Evolutionary conservation across 352 stramenopile genomes (phyloP), one percentile per base, ranked within the genome.

Genomic region (Phytophthora agathidicida): DNA sequence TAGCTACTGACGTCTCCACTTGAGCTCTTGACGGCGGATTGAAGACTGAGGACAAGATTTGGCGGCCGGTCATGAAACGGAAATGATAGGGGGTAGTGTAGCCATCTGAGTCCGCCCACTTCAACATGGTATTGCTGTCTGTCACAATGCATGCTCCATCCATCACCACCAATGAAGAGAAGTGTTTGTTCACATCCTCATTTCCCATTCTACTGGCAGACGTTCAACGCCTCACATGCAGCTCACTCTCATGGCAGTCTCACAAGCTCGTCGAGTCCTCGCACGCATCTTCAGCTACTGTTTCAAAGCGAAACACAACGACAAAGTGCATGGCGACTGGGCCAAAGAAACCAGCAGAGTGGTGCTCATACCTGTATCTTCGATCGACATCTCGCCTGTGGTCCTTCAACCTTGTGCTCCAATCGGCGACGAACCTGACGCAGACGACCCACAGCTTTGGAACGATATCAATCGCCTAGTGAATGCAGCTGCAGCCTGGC

Each of bases 61-160:
- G 41, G 23, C 26, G n/a, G 22, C 35, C 2, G 36, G 23, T 35
- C 16, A 36, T 27, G 27, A 5, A 55, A 37, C 24, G 24, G 26
- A 51, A 51, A 38, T 60, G 50, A 5, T 24, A 60, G 30, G 52
- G 53, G 48, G 55, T 54, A 36, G 44, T 55, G 52, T 54, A 54
- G 52, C 52, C 52, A 61, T 53, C n/a, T 53, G 32, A 7, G 5
- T 9, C 9, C 6, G 16, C 8, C 19, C 42, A 54, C 52, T 61
- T 61, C 52, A 61, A 61, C 33, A 28, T 61, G 32, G 19, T 26
- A 5, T 5, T 48, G 13, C 11, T 26, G 7, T 35, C 26, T 46
- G 17, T 26, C 23, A n/a, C n/a, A 20, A 5, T 38, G n/a, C 6
- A 30, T 41, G 16, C 31, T 44, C n/a, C 19, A 35, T 24, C 20